Conservation (phyloP, 768 basidiomycete species). For the Russula vinacea region DNA sequence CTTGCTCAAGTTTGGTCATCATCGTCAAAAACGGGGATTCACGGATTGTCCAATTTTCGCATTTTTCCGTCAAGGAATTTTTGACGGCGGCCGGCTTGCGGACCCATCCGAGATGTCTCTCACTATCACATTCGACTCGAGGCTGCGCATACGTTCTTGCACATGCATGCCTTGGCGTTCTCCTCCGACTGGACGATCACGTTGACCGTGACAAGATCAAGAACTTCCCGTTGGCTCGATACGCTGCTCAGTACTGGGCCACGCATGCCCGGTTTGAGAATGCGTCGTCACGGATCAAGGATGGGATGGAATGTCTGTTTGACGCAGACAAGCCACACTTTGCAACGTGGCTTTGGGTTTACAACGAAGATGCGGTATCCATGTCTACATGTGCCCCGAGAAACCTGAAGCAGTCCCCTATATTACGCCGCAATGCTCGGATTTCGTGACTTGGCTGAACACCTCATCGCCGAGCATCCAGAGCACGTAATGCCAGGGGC, state of each 20-base stretch:
- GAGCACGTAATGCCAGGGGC: background rate
- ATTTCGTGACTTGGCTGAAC: background rate
- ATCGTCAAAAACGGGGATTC: background rate
- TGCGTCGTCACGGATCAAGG: background rate
- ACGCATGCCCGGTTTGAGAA: background rate
- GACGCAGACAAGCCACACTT: background rate
- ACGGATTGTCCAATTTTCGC: background rate
- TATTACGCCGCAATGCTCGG: background rate
- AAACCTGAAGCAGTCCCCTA: background rate
- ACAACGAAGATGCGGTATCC: background rate
- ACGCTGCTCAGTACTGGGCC: background rate
- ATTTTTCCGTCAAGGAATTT: slow-evolving; percentile 5
- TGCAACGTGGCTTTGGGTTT: background rate
- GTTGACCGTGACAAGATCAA: background rate
- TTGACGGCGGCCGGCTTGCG: background rate
- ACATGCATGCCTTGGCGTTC: background rate
- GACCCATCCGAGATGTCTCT: background rate
- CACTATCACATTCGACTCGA: background rate
- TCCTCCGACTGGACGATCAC: background rate
- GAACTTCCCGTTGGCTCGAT: background rate
- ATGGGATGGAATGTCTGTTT: slow-evolving; percentile 1
- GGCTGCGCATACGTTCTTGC: background rate
- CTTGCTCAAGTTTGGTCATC: background rate
- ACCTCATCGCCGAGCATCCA: background rate
- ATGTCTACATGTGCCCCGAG: background rate